Evolutionary conservation across 2,329 filamentous ascomycete genomes (phyloP), one percentile per base, ranked within the genome.

Genomic region (Sarocladium brachiariae): DNA sequence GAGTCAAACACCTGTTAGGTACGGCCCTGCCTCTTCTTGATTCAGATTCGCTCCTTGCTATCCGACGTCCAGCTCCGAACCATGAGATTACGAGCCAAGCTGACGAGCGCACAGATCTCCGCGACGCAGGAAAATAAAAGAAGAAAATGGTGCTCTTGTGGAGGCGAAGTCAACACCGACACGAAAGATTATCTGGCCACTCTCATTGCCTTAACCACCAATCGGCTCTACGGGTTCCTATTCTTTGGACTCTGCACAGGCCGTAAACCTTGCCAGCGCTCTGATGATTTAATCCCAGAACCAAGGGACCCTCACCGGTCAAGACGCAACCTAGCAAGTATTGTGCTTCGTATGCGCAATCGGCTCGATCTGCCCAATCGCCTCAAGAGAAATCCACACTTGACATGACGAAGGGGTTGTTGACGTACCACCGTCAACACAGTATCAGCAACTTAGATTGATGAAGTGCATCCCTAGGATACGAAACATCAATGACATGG

Each of bases 301-400:
- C 33, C 25, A 18, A 10, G 21, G 25, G 21, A 47, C 43, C 43
- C 43, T 47, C 25, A 21, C 43, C 43, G 43, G 43, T 33, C 43
- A 31, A 21, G 27, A 5, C 43, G 43, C n/a, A 13, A 30, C 7
- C 27, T 7, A n/a, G n/a, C n/a, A n/a, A n/a, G n/a, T n/a, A n/a
- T n/a, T n/a, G n/a, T n/a, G n/a, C n/a, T n/a, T n/a, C n/a, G n/a
- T n/a, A n/a, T n/a, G n/a, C n/a, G n/a, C n/a, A n/a, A n/a, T n/a
- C n/a, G n/a, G n/a, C n/a, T n/a, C n/a, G n/a, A n/a, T n/a, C n/a
- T n/a, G n/a, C n/a, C n/a, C n/a, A n/a, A n/a, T n/a, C n/a, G n/a
- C n/a, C n/a, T n/a, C n/a, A n/a, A n/a, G n/a, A n/a, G n/a, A n/a
- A n/a, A n/a, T n/a, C n/a, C n/a, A n/a, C n/a, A n/a, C n/a, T n/a